Evolutionary conservation across 805 yeast species (phyloP).

Genomic region (Ogataea pini): DNA sequence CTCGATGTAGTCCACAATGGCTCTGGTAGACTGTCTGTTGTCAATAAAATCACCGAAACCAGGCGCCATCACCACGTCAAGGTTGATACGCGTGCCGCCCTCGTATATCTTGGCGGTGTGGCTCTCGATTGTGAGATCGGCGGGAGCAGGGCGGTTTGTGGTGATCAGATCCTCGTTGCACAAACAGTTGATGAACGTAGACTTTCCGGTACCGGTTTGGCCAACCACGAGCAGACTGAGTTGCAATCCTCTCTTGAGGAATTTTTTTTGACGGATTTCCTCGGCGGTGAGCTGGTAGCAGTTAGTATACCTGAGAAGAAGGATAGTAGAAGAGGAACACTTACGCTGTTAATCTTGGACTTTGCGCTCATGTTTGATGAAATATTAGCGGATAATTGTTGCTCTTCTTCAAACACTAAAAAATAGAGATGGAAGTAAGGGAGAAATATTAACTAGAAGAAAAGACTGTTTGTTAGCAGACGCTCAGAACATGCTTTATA

Average conservation of each 20-base stretch:
- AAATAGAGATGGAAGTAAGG: no score
- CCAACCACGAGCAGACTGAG: slow-evolving; percentile 52
- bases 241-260: slow-evolving; percentile 51
- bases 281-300: slow-evolving; percentile 32
- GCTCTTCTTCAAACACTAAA: no score
- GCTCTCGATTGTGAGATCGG: slow-evolving; percentile 33
- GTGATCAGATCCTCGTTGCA: slow-evolving; percentile 55
- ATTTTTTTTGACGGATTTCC: slow-evolving; percentile 43
- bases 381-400: no score
- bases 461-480: background rate
- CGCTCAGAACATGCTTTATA: slow-evolving; percentile 4
- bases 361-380: slow-evolving; percentile 26
- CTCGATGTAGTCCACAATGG: slow-evolving; percentile 69
- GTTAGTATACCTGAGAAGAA: background rate
- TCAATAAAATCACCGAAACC: slow-evolving; percentile 75
- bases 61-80: slow-evolving; percentile 65
- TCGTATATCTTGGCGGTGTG: slow-evolving; percentile 40
- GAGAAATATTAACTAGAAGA: no score
- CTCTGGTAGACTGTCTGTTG: slow-evolving; percentile 58
- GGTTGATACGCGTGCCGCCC: slow-evolving; percentile 50
- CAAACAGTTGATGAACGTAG: slow-evolving; percentile 77
- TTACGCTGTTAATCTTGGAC: slow-evolving; percentile 22
- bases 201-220: slow-evolving; percentile 69
- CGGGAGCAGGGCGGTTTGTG: slow-evolving; percentile 40
- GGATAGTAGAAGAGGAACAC: slow-evolving; percentile 8